A percentile compares a stretch with the other conserved stretches of the same genome.
Conservation (phyloP, 108 stramenopile species). For the Cyclotella choctawhatcheeana region DNA sequence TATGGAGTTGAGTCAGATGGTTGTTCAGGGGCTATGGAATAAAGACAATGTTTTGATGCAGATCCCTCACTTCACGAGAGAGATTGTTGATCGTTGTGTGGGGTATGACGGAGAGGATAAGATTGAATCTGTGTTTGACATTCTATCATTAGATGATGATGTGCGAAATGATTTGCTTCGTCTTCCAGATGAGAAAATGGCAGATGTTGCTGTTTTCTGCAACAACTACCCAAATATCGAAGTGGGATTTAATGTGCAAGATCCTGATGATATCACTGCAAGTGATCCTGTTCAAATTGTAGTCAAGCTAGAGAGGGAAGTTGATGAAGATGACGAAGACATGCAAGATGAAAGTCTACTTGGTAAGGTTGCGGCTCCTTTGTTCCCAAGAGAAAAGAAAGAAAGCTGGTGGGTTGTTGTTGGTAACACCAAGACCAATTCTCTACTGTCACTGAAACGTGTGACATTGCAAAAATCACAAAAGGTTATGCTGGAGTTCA, state of each 20-base stretch:
- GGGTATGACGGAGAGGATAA: conserved; percentile 75
- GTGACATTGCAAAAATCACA: conserved; percentile 75
- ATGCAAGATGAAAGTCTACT: conserved; percentile 75
- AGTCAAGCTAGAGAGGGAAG: conserved; percentile 90
- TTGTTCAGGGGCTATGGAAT: conserved; percentile 97
- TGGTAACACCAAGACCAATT: conserved; percentile 89
- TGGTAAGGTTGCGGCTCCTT: conserved; percentile 85
- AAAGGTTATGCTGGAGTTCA: conserved; percentile 85
- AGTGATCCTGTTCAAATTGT: conserved; percentile 88
- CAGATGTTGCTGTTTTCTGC: conserved; percentile 97
- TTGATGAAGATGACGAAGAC: conserved; percentile 88
- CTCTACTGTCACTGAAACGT: conserved; percentile 93
- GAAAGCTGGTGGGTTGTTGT: conserved; percentile 98
- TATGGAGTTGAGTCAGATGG: conserved; percentile 99
- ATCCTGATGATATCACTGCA: conserved; percentile 85
- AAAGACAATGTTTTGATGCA: conserved; percentile 91
- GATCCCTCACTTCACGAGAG: conserved; percentile 97
- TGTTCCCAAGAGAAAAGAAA: conserved; percentile 90
- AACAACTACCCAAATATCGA: conserved; percentile 98
- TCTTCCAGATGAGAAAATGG: conserved; percentile 92
- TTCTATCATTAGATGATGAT: conserved; percentile 94
- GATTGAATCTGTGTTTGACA: conserved; percentile 91
- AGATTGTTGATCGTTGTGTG: conserved; percentile 79
- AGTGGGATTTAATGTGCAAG: conserved; percentile 84
- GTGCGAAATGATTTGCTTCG: conserved; percentile 88